Evolutionary conservation across 2,329 filamentous ascomycete species (phyloP).

Genomic region (Biscogniauxia mediterranea): DNA sequence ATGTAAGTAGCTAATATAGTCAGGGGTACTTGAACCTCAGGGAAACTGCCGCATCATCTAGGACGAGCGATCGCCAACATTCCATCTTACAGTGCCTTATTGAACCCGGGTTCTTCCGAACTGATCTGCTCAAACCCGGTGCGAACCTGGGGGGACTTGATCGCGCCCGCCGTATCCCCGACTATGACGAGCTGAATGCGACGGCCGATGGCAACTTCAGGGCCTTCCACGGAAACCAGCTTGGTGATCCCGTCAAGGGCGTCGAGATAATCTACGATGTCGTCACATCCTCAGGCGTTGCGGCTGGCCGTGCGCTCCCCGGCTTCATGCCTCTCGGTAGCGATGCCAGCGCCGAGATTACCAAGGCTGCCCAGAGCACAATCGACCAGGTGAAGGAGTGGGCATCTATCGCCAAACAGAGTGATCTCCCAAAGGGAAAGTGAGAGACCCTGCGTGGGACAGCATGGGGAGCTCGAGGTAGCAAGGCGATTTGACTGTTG

Average conservation of each 20-base stretch:
- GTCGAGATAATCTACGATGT: constrained; percentile 33
- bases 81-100: constrained; percentile 33
- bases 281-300: constrained; percentile 23
- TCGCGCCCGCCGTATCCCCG: constrained; percentile 5
- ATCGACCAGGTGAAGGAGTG: constrained; percentile 33
- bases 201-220: constrained; percentile 7
- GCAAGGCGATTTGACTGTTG: too few species aligned
- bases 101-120: constrained; percentile 38
- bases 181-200: constrained; percentile 16
- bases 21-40: too few species aligned
- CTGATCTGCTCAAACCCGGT: constrained; percentile 25
- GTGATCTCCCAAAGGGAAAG: constrained; percentile 15
- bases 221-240: constrained; percentile 20
- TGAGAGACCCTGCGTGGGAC: neutral
- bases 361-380: constrained; percentile 27
- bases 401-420: constrained; percentile 30
- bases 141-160: constrained; percentile 13
- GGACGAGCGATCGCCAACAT: too few species aligned
- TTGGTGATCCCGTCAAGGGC: constrained; percentile 31
- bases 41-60: too few species aligned
- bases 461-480: too few species aligned
- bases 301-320: constrained; percentile 24
- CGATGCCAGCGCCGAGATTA: constrained; percentile 20
- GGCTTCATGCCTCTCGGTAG: constrained; percentile 29
- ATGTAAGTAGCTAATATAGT: too few species aligned